These are phyloP conservation scores for Rhizodiscina lignyota DNA, from an alignment of 495 filamentous ascomycete genomes.

Conservation along the genomic window DNA sequence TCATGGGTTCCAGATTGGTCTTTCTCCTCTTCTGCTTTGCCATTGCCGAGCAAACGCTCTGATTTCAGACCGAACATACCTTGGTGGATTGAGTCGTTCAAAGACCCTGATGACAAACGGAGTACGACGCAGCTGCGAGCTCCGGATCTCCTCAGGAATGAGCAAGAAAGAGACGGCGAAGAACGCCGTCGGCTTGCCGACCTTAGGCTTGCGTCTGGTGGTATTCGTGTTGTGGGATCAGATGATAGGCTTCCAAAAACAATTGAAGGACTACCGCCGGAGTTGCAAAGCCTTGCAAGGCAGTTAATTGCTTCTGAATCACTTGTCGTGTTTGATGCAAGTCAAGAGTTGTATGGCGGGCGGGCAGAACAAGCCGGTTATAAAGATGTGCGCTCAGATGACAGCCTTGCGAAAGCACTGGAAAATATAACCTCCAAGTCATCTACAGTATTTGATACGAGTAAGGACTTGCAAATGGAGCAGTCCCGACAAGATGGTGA, in stretches of 20 bases:
- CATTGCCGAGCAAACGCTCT: not conserved
- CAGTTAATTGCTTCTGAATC: not conserved
- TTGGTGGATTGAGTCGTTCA: not conserved
- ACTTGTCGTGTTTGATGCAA: not conserved
- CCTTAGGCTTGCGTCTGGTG: not conserved
- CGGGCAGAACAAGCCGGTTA: not conserved
- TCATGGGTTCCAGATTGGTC: not conserved
- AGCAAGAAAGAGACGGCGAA: not conserved
- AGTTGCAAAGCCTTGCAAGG: not conserved
- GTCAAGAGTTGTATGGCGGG: not conserved
- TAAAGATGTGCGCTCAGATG: no score
- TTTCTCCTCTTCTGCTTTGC: not conserved
- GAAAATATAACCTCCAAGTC: not conserved
- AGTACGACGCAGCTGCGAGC: not conserved
- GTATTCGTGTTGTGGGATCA: not conserved
- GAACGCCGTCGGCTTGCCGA: not conserved
- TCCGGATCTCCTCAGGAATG: not conserved
- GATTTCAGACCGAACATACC: not conserved
- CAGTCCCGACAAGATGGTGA: not conserved
- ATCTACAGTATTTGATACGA: not conserved
- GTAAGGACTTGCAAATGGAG: not conserved
- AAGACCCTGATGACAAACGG: not conserved
- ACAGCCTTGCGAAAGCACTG: no score
- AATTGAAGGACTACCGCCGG: not conserved
- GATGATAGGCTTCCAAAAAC: not conserved